A percentile compares a stretch with the other conserved stretches of the same genome.
These are phyloP conservation scores for Skeletonema marinoi DNA, from an alignment of 108 stramenopile species.

Conservation along the genomic window DNA sequence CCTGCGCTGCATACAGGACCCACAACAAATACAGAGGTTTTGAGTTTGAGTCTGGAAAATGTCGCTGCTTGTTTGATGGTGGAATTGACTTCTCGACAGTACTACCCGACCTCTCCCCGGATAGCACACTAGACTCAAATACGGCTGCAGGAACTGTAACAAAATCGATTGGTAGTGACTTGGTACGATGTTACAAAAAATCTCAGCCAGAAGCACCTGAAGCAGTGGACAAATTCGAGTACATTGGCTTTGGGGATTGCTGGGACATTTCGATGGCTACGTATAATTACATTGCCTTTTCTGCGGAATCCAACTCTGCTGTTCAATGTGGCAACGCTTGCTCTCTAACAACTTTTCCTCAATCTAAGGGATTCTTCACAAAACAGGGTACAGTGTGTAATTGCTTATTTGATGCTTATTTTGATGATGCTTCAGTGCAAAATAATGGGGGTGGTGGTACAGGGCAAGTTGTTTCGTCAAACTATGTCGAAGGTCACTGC, in stretches of 20 bases:
- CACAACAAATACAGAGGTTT: neutral
- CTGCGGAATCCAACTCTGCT: neutral
- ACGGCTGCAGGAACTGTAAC: neutral
- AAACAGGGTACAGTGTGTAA: neutral
- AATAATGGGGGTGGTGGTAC: neutral
- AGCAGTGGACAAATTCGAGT: neutral
- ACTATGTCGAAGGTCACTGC: neutral
- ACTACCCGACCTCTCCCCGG: neutral
- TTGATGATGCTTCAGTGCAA: neutral
- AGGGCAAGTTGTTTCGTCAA: neutral
- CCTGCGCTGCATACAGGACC: neutral
- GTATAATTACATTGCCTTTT: neutral
- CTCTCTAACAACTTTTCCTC: neutral
- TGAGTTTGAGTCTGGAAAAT: neutral
- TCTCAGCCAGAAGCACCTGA: neutral
- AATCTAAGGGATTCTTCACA: neutral
- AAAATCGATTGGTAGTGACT: neutral
- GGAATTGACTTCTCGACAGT: neutral
- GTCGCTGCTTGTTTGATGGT: neutral
- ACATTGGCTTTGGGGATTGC: neutral
- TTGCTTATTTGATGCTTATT: neutral
- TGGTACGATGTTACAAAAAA: neutral
- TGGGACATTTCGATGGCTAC: neutral
- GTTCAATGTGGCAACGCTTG: neutral
- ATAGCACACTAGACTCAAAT: neutral